These are phyloP conservation scores for Herpetospermum pedunculosum DNA, from an alignment of 306 rosid species.

Conservation along the genomic window DNA sequence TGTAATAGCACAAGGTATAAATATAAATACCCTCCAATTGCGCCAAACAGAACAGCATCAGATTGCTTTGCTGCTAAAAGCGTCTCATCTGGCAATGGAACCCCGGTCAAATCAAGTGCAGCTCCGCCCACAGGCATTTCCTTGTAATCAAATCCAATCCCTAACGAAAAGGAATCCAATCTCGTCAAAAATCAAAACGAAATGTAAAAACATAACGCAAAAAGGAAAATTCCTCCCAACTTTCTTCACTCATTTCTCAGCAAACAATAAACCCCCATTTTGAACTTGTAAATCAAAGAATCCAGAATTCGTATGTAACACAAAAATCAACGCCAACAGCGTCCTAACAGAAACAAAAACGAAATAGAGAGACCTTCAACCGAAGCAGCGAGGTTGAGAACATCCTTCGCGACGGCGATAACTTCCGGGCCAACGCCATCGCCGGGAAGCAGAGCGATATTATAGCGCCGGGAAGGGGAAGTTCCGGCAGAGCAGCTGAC, in stretches of 20 bases:
- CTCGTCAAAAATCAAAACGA: neutral
- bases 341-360: neutral
- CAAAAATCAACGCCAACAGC: no score
- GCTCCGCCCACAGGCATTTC: slow-evolving; percentile 85
- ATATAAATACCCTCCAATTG: slow-evolving; percentile 65
- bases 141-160: slow-evolving; percentile 47
- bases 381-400: slow-evolving; percentile 54
- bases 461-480: slow-evolving; percentile 40
- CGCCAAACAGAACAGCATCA: slow-evolving; percentile 76
- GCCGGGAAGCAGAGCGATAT: slow-evolving; percentile 74
- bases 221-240: neutral
- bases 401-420: slow-evolving; percentile 64
- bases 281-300: neutral
- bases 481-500: slow-evolving; percentile 32
- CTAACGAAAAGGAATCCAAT: slow-evolving; percentile 19
- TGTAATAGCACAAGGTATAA: neutral
- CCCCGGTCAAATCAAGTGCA: slow-evolving; percentile 75
- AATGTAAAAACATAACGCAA: neutral
- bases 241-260: neutral
- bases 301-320: no score
- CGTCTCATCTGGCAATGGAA: slow-evolving; percentile 76
- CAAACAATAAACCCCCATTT: neutral
- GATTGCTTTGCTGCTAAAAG: slow-evolving; percentile 58
- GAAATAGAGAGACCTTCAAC: slow-evolving; percentile 36
- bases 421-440: slow-evolving; percentile 96